These are phyloP conservation scores for Backusella circina DNA, from an alignment of 192 early-diverging fungal species.

Conservation along the genomic window DNA sequence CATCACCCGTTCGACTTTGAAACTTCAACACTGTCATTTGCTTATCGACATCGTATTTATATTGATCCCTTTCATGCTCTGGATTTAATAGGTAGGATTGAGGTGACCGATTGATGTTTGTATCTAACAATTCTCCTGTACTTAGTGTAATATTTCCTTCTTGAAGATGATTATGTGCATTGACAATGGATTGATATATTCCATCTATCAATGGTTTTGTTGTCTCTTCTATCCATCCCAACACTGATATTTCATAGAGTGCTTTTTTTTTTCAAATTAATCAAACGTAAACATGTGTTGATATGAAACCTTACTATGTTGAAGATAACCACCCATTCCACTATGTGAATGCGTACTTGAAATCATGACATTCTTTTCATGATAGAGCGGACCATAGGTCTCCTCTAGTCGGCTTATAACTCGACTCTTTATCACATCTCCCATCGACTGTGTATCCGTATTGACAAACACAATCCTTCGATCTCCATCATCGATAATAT, in stretches of 20 bases:
- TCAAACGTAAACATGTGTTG: neutral
- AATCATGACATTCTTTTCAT: constrained; percentile 20
- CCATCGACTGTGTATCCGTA: constrained; percentile 25
- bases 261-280: neutral
- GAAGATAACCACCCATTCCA: constrained; percentile 28
- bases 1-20: constrained; percentile 1
- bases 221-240: constrained; percentile 26
- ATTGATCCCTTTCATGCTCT: constrained; percentile 14
- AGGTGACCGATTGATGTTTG: constrained; percentile 30
- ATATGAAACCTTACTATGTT: constrained; percentile 22
- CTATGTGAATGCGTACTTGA: constrained; percentile 27
- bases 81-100: constrained; percentile 24
- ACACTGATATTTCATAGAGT: constrained; percentile 20
- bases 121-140: constrained; percentile 19
- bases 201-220: constrained; percentile 18
- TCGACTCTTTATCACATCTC: constrained; percentile 15
- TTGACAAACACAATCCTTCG: constrained; percentile 23
- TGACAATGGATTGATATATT: constrained; percentile 14
- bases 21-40: constrained; percentile 27
- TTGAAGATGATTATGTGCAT: constrained; percentile 23
- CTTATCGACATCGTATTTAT: constrained; percentile 27
- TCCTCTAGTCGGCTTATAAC: constrained; percentile 3
- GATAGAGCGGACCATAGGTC: neutral
- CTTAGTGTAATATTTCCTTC: neutral
- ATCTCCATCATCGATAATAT: constrained; percentile 19